Evolutionary conservation across 2,329 filamentous ascomycete species (phyloP), one percentile per base, ranked within the genome.

Genomic region (Colletotrichum lini): DNA sequence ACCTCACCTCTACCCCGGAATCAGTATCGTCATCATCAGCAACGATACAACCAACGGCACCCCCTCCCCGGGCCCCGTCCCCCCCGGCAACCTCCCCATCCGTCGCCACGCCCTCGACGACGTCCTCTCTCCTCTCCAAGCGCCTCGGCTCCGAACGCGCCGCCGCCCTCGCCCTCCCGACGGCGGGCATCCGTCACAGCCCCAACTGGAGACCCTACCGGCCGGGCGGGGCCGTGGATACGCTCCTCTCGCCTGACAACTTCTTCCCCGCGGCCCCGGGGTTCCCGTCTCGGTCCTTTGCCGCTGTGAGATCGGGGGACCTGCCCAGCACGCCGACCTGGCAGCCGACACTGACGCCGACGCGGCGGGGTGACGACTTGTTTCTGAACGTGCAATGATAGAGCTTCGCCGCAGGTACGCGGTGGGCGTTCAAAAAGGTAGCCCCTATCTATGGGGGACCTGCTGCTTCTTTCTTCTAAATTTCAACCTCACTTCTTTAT

Each of bases 281-380:
- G 6, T 38, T 61, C 16, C 47, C 61, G 47, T 66, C 30, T 15
- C 50, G 35, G 26, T 18, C n/a, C 13, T 18, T 56, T 23, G 60
- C 30, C n/a, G 21, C 56, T 18, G 53, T 21, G 42, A 30, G 21
- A 16, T 45, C n/a, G 26, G 40, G 18, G 42, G 53, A 70, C 35
- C 76, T 85, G 52, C 85, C 86, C 0, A 79, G 79, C 45, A 87
- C 86, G 47, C 89, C 90, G 0, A 85, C 85, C 1, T 92, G 90
- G 90, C 84, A 90, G 74, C 91, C 91, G 3, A 87, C 86, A 74
- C 76, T 94, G 75, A 94, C 92, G 56, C 92, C 92, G 3, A 91
- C 89, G 67, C 83, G 90, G 72, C 85, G 89, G 59, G 92, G 92
- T 0, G 89, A 91, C 35, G 91, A 93, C 77, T 77, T 94, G 70